Conservation (phyloP, 306 rosid species). For the Prunus armeniaca region DNA sequence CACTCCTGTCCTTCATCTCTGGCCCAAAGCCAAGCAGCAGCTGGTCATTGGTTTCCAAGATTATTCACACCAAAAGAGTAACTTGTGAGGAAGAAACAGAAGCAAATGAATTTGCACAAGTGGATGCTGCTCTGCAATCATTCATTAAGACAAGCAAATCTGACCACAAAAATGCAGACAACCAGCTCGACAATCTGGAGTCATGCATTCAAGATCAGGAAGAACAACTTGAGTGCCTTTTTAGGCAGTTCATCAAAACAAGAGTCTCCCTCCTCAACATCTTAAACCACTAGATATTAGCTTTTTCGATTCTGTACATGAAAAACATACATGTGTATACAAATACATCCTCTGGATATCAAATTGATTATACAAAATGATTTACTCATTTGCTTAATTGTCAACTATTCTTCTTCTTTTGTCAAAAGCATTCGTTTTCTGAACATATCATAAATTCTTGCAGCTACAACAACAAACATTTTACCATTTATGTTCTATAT, state of each 20-base stretch:
- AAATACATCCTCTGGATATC: neutral
- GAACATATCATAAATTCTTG: too few relatives aligned
- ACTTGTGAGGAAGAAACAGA: neutral
- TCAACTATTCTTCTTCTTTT: too few relatives aligned
- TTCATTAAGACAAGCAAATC: neutral
- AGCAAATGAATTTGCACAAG: neutral
- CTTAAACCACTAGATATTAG: slow-evolving; percentile 14
- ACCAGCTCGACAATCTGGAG: slow-evolving; percentile 17
- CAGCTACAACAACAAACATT: too few relatives aligned
- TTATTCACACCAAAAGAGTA: neutral
- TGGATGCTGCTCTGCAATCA: neutral
- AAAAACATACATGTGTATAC: neutral
- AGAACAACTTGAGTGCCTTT: slow-evolving; percentile 16
- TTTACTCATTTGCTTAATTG: too few relatives aligned
- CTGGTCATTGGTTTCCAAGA: slow-evolving; percentile 21
- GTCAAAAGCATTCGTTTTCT: too few relatives aligned
- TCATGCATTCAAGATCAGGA: slow-evolving; percentile 26
- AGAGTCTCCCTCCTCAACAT: slow-evolving; percentile 36
- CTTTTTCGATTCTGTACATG: neutral
- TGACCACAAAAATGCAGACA: neutral
- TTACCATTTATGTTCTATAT: neutral
- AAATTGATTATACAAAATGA: neutral
- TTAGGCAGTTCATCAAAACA: slow-evolving; percentile 25
- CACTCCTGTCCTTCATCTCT: slow-evolving; percentile 20
- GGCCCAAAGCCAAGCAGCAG: slow-evolving; percentile 19